Evolutionary conservation across 2,329 filamentous ascomycete genomes (phyloP).

Genomic region (Arthrobotrys pseudoclavata): DNA sequence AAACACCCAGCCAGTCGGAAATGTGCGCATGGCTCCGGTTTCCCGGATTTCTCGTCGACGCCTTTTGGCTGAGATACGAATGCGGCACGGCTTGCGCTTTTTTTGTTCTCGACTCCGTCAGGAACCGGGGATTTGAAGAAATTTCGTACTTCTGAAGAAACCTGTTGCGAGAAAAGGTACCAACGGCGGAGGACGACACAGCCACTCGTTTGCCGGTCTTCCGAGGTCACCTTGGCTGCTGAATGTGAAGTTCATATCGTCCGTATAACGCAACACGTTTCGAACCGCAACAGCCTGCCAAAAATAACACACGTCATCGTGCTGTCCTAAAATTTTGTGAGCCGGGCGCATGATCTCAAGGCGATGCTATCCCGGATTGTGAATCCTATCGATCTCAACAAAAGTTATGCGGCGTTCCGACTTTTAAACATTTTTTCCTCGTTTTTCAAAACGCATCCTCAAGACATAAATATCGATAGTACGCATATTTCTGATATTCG

Average conservation of each 20-base stretch:
- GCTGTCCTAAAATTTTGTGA: no score
- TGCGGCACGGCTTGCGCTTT: constrained; percentile 4
- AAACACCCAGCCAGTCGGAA: neutral
- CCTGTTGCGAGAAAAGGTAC: neutral
- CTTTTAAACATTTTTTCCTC: no score
- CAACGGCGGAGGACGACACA: neutral
- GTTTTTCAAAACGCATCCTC: no score
- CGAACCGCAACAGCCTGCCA: neutral
- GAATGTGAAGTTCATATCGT: neutral
- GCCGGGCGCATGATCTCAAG: no score
- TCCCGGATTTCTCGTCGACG: neutral
- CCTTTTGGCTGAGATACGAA: neutral
- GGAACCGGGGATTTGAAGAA: constrained; percentile 17
- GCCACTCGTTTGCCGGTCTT: constrained; percentile 8
- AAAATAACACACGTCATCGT: constrained; percentile 24
- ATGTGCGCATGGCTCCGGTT: neutral
- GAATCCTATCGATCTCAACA: no score
- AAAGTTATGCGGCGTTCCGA: no score
- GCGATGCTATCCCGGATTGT: neutral
- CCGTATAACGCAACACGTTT: constrained; percentile 6
- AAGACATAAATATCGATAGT: neutral
- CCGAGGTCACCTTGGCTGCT: neutral
- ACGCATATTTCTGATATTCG: neutral
- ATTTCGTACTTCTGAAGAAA: constrained; percentile 2
- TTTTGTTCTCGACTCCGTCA: neutral